Base-by-base conservation (phyloP, 768 basidiomycete genomes). In the Russula griseocarnosa region DNA sequence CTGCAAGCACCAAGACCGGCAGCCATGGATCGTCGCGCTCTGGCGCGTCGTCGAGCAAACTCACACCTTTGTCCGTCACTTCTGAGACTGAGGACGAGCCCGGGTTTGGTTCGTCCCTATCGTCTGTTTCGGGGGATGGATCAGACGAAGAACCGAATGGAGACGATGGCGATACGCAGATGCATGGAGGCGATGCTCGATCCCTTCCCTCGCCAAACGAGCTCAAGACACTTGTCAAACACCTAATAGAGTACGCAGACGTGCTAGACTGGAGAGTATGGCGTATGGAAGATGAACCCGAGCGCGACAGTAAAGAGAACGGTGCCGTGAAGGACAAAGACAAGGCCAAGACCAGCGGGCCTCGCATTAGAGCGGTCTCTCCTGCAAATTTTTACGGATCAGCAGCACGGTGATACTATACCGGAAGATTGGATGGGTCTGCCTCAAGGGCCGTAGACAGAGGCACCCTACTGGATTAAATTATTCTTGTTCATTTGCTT, bases 221-320 rank as follows among this genome's bases (percentile, higher is more conserved):
- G 53, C 66, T 83, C 38, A 75, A 70, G 68, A 71, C 69, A 13
- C 75, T 91, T 55, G 82, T 85, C 30, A 79, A 78, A 56, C 78
- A 76, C 26, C 71, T 92, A 66, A 77, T 77, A 54, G 83, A 85
- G 32, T 90, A 86, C 70, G 85, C 85, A 14, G 75, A 76, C 30
- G 72, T 86, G 53, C 75, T 91, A 56, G 78, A 81, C 65, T 87
- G 86, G 82, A 81, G 87, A 66, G 73, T 74, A 49, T 73, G 70
- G 61, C 72, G 73, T 49, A 74, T 75, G 60, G 73, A 75, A 36
- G 71, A 73, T 55, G 72, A 73, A 9, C 64, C 47, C 13, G 24
- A 49, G 14, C 11, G 14, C 44, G 52, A 32, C 40, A 22, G 44
- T 24, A 63, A 69, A 55, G 60, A 52, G 60, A 46, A 53, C 22